phyloP scores from a whole-genome alignment of 2,329 filamentous ascomycete genomes.

The Penicillium sp. region DNA sequence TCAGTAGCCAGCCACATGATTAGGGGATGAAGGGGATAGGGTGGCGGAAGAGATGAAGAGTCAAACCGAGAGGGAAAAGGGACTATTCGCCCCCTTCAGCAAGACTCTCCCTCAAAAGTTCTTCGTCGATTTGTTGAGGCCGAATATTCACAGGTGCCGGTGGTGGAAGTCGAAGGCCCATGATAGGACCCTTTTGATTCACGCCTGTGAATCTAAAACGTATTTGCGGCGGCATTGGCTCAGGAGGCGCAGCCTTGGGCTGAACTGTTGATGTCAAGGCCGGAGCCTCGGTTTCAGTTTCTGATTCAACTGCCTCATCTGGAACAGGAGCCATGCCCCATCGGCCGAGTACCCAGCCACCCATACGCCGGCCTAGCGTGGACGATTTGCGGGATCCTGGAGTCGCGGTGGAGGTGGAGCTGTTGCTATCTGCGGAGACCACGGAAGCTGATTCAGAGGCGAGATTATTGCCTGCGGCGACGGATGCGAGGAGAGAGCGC shows the following conservation, averaged over 20 bases:
- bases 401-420: constrained; percentile 28
- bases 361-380: constrained; percentile 61
- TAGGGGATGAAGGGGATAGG: too few species aligned
- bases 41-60: too few species aligned
- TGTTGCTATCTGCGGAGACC: constrained; percentile 31
- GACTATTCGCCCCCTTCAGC: constrained; percentile 44
- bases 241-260: constrained; percentile 63
- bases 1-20: constrained; percentile 1
- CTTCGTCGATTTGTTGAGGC: constrained; percentile 63
- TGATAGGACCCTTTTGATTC: constrained; percentile 77
- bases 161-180: constrained; percentile 69
- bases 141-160: constrained; percentile 63
- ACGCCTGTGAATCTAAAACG: constrained; percentile 69
- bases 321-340: constrained; percentile 62
- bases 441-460: constrained; percentile 34
- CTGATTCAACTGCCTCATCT: constrained; percentile 19
- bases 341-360: constrained; percentile 68
- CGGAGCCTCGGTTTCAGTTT: constrained; percentile 4
- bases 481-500: constrained; percentile 45
- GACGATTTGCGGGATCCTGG: constrained; percentile 34
- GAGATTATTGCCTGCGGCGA: constrained; percentile 36
- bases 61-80: background rate
- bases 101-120: constrained; percentile 66
- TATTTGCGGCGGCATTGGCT: constrained; percentile 67
- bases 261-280: constrained; percentile 24